Percentiles rank a stretch among this genome's conserved stretches.
Evolutionary conservation across 306 rosid genomes (phyloP).

Genomic region (Geum urbanum): DNA sequence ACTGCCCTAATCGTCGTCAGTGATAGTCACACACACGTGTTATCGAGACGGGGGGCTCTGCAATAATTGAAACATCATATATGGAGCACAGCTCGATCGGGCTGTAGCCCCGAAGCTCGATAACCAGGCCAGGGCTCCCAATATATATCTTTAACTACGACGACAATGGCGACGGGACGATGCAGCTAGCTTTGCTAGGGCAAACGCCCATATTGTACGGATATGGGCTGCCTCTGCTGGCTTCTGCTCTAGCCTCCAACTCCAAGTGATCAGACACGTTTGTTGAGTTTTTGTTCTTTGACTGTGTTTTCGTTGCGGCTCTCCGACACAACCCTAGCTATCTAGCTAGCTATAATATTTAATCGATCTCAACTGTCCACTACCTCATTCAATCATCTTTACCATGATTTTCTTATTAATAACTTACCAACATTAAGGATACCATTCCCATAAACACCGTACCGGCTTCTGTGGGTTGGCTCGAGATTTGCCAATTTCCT

Average conservation of each 20-base stretch:
- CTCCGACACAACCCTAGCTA: constrained; percentile 29
- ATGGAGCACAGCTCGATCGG: too few relatives aligned
- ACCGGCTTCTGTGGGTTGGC: constrained; percentile 7
- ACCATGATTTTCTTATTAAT: constrained; percentile 12
- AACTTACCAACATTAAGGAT: background rate
- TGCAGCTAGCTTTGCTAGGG: background rate
- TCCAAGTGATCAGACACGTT: background rate
- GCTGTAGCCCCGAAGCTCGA: background rate
- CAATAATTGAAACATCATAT: background rate
- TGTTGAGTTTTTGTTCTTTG: constrained; percentile 15
- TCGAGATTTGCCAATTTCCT: background rate
- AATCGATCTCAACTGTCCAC: background rate
- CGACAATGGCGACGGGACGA: constrained; percentile 28
- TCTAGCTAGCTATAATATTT: background rate
- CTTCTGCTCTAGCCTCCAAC: background rate
- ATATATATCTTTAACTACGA: background rate
- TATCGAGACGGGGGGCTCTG: background rate
- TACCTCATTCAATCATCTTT: background rate
- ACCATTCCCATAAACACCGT: background rate
- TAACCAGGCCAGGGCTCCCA: too few relatives aligned
- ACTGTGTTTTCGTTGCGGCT: constrained; percentile 25
- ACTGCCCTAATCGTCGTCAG: background rate
- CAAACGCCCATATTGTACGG: constrained; percentile 42
- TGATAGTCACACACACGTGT: constrained; percentile 1
- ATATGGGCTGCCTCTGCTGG: background rate